phyloP scores from a whole-genome alignment of 108 stramenopile species.

The Phaeodactylum tricornutum region DNA sequence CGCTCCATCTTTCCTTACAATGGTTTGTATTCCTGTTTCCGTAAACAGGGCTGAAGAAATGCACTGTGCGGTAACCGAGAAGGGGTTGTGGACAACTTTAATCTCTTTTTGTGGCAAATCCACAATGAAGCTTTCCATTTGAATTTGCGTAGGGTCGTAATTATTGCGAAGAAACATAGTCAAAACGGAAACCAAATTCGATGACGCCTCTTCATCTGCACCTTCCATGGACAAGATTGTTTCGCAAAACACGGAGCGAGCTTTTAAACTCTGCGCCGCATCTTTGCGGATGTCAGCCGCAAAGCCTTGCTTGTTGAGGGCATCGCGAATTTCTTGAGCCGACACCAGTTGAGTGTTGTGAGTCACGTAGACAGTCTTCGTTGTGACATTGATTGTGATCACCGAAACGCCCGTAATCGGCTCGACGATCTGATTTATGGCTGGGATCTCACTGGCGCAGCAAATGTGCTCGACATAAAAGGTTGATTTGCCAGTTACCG shows the following conservation, averaged over 20 bases:
- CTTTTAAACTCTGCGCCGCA: too few species aligned
- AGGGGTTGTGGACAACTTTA: conserved; percentile 22
- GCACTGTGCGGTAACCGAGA: conserved; percentile 3
- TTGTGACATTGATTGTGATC: conserved; percentile 12
- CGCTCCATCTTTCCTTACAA: conserved; percentile 17
- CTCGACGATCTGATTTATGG: conserved; percentile 9
- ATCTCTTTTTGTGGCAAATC: conserved; percentile 7
- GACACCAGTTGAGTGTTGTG: conserved; percentile 29
- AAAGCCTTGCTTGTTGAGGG: conserved; percentile 25
- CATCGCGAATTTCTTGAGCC: conserved; percentile 16
- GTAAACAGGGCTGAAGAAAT: conserved; percentile 5
- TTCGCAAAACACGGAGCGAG: conserved; percentile 1
- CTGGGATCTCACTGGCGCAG: conserved; percentile 19
- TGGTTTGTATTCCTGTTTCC: conserved; percentile 3
- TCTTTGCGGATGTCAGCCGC: conserved; percentile 30
- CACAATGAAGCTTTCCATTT: conserved; percentile 7
- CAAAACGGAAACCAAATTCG: background rate
- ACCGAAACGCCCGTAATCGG: conserved; percentile 14
- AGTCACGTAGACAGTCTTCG: conserved; percentile 22
- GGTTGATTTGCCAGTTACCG: too few species aligned
- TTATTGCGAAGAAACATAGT: too few species aligned
- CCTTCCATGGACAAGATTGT: background rate
- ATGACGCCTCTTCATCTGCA: too few species aligned
- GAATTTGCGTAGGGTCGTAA: conserved; percentile 1
- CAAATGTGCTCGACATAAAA: conserved; percentile 21